phyloP scores from a whole-genome alignment of 2,329 filamentous ascomycete genomes.

The Aspergillus proliferans region DNA sequence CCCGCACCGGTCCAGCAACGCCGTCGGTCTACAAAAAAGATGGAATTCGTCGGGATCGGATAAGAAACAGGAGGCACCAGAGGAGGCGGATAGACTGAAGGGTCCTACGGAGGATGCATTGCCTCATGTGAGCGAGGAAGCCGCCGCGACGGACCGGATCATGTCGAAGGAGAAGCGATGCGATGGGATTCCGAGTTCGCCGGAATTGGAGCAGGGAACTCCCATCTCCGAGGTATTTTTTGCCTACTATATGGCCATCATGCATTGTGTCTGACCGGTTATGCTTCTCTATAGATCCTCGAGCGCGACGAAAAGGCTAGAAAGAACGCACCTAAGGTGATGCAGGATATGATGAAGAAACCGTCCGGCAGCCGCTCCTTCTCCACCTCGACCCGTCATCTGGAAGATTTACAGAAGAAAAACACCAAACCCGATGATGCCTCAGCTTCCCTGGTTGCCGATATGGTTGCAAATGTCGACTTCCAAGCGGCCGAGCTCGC shows the following conservation, averaged over 20 bases:
- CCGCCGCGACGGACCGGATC: constrained; percentile 53
- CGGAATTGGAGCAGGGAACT: constrained; percentile 60
- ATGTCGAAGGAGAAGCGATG: constrained; percentile 42
- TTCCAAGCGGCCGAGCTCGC: constrained; percentile 31
- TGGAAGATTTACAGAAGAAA: constrained; percentile 23
- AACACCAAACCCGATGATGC: constrained; percentile 17
- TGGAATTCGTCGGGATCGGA: constrained; percentile 30
- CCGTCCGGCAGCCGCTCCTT: constrained; percentile 47
- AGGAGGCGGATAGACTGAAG: constrained; percentile 22
- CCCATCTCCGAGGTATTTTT: constrained; percentile 57
- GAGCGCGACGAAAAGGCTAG: constrained; percentile 56
- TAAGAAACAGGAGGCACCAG: constrained; percentile 14
- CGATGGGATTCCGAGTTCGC: constrained; percentile 40
- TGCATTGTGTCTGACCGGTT: no score
- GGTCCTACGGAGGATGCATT: constrained; percentile 49
- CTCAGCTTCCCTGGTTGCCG: constrained; percentile 28
- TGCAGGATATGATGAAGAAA: constrained; percentile 54
- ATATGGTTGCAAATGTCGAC: constrained; percentile 31
- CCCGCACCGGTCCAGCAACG: constrained; percentile 12
- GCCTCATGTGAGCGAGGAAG: constrained; percentile 60
- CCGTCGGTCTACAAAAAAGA: constrained; percentile 18
- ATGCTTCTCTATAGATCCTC: constrained; percentile 47
- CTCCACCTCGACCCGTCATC: constrained; percentile 48
- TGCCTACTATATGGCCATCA: constrained; percentile 1
- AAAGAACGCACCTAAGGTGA: constrained; percentile 60